A percentile compares a stretch with the other conserved stretches of the same genome.
These are phyloP conservation scores for Pseudogymnoascus sp. DNA, from an alignment of 2,329 filamentous ascomycete species.

Conservation along the genomic window DNA sequence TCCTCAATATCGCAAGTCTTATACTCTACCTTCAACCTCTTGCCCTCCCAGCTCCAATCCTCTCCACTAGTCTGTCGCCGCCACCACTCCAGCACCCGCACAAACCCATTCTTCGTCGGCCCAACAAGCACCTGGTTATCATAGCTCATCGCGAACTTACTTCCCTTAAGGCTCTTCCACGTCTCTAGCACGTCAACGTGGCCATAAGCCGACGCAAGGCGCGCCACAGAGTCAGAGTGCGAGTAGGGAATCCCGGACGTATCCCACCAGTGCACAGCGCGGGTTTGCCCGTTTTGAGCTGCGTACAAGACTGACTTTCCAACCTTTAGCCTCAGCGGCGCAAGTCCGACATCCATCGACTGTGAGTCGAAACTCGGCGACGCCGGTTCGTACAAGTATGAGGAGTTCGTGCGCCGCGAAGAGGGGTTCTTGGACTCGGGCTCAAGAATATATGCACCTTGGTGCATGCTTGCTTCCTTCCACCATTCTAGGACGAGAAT, in stretches of 20 bases:
- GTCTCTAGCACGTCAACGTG: constrained; percentile 77
- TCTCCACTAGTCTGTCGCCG: constrained; percentile 56
- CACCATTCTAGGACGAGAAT: constrained; percentile 90
- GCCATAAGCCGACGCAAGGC: constrained; percentile 77
- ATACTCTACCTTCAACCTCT: constrained; percentile 73
- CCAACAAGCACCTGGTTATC: constrained; percentile 78
- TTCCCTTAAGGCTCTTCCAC: constrained; percentile 69
- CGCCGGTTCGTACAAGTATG: constrained; percentile 13
- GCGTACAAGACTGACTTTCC: constrained; percentile 80
- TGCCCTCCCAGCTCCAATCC: constrained; percentile 42
- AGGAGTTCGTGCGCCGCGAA: constrained; percentile 20
- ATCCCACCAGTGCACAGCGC: constrained; percentile 83
- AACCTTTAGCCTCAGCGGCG: constrained; percentile 58
- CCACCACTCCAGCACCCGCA: constrained; percentile 89
- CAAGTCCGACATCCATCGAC: constrained; percentile 19
- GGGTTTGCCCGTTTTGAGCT: constrained; percentile 71
- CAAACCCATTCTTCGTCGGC: constrained; percentile 79
- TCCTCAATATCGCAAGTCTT: constrained; percentile 95
- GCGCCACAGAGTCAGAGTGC: constrained; percentile 75
- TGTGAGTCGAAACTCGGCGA: constrained; percentile 13
- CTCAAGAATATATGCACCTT: constrained; percentile 45
- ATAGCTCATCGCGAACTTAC: constrained; percentile 59
- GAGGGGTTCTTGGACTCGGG: constrained; percentile 19
- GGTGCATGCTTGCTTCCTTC: constrained; percentile 60
- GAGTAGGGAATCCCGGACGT: constrained; percentile 70